Evolutionary conservation across 345 rosid species (phyloP), one percentile per base, ranked within the genome.

Genomic region (Physaria fendleri): DNA sequence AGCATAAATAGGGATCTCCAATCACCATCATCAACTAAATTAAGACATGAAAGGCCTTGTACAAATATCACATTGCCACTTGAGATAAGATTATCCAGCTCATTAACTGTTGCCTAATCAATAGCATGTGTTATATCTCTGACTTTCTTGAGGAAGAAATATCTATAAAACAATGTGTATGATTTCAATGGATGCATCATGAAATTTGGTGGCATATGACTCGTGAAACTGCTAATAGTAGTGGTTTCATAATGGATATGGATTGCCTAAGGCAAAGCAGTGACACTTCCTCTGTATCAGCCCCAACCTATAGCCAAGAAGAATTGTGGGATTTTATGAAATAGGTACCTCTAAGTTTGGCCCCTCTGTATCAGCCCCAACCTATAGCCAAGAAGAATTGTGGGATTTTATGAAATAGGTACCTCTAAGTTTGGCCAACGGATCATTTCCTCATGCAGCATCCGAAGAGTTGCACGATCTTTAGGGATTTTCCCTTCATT

Each of bases 381-480:
- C 20, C 25, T 22, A 38, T 27, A 46, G 14, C 51, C n/a, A 23
- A 29, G 18, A 62, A 29, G 37, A 54, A 12, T 6, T 3, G 43
- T 29, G 18, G n/a, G n/a, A n/a, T n/a, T n/a, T n/a, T n/a, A n/a
- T n/a, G n/a, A n/a, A n/a, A n/a, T n/a, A n/a, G 12, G 51, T 49
- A 92, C 97, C 95, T 88, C 97, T 65, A 88, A 63, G 62, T 92
- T 92, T 48, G 99, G 99, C 99, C 99, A 92, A 35, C 77, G 79
- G 18, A 33, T 30, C 89, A 92, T 81, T 76, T 92, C 97, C 75
- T 86, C 89, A 16, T 93, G 83, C 49, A 92, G 78, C 83, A 86
- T 75, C 53, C 44, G 77, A 40, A 92, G 80, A 30, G 97, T 95
- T 3, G 64, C 57, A 27, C 88, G 85, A 68, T 86, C 68, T 77